These are phyloP conservation scores for Salvia splendens DNA, from an alignment of 257 asterid species.

Conservation along the genomic window DNA sequence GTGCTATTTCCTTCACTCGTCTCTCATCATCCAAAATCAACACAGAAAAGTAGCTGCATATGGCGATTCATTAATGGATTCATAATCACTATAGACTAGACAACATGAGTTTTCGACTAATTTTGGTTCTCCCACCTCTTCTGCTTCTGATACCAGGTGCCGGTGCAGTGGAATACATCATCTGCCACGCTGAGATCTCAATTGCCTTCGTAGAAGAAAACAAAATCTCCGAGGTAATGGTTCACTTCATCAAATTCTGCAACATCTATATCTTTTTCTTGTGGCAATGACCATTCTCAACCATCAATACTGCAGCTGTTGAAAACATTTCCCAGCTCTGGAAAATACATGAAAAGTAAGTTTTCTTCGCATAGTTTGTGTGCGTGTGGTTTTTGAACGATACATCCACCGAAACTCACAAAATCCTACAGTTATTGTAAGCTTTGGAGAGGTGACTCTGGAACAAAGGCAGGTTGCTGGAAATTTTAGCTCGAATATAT, in stretches of 20 bases:
- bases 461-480: slow-evolving; percentile 58
- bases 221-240: slow-evolving; percentile 62
- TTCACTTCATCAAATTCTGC: no score
- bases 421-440: slow-evolving; percentile 56
- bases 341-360: slow-evolving; percentile 67
- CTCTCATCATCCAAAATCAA: background rate
- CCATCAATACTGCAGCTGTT: slow-evolving; percentile 48
- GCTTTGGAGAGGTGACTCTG: slow-evolving; percentile 61
- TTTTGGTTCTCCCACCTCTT: background rate
- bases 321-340: slow-evolving; percentile 62
- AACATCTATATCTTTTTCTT: background rate
- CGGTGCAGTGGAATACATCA: slow-evolving; percentile 76
- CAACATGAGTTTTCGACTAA: background rate
- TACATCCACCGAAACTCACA: slow-evolving; percentile 7
- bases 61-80: no score
- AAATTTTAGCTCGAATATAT: slow-evolving; percentile 49
- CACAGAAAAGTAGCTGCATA: background rate
- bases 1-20: background rate
- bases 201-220: slow-evolving; percentile 68
- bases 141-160: slow-evolving; percentile 57
- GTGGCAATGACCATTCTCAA: slow-evolving; percentile 1
- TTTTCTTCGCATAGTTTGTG: background rate
- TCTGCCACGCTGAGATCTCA: slow-evolving; percentile 74
- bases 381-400: background rate
- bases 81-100: background rate